Percentiles rank a stretch among this genome's conserved stretches.
Conservation (phyloP, 2,329 filamentous ascomycete genomes). For the Penicillium sp. region DNA sequence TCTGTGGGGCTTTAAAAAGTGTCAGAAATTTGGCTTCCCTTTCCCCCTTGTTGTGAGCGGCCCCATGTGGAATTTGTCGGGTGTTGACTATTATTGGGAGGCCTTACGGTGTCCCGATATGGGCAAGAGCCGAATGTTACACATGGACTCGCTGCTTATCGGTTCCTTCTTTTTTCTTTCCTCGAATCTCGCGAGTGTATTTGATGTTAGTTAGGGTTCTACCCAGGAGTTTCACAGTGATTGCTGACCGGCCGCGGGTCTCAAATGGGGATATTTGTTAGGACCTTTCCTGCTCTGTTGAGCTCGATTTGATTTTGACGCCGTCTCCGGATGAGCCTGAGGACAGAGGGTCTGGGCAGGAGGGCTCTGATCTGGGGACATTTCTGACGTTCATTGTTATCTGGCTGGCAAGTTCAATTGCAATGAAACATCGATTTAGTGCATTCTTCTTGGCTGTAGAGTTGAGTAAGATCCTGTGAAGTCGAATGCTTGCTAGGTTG, state of each 20-base stretch:
- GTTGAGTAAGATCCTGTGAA: neutral
- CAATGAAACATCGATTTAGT: neutral
- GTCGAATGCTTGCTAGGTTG: neutral
- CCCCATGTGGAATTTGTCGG: neutral
- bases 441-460: neutral
- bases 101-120: neutral
- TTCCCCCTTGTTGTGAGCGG: neutral
- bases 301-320: neutral
- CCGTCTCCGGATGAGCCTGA: neutral
- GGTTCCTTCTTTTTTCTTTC: too few species aligned
- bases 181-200: neutral
- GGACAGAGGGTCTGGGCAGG: conserved; percentile 3
- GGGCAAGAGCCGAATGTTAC: neutral
- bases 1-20: neutral
- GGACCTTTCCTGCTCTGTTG: neutral
- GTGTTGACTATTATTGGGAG: neutral
- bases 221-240: neutral
- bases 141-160: neutral
- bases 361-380: neutral
- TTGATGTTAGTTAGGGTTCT: neutral
- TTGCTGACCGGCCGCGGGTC: neutral
- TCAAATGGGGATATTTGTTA: neutral
- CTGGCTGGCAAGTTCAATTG: neutral
- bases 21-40: neutral
- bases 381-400: neutral